Evolutionary conservation across 2,329 filamentous ascomycete genomes (phyloP).

Genomic region (Colletotrichum sp.): DNA sequence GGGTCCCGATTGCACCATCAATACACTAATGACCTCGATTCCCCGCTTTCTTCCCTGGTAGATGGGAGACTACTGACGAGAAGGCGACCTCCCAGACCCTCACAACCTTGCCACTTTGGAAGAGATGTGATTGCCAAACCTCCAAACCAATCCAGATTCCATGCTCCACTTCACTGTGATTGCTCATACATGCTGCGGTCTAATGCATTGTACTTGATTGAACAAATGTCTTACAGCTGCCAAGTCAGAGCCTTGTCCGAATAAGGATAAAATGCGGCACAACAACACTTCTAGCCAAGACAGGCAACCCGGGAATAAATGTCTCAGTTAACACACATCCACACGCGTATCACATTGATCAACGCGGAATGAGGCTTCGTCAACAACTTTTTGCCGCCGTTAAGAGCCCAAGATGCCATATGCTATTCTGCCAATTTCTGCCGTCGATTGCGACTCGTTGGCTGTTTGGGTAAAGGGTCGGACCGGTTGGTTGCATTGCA

Average conservation of each 20-base stretch:
- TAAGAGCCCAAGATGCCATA: background rate
- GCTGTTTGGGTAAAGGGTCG: background rate
- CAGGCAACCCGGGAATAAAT: background rate
- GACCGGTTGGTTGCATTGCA: background rate
- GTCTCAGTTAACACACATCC: background rate
- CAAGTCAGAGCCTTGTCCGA: background rate
- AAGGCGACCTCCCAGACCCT: fast-evolving
- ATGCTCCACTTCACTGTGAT: background rate
- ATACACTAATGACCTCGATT: no score
- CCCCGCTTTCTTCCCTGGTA: background rate
- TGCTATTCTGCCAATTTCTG: background rate
- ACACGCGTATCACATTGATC: background rate
- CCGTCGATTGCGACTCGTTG: background rate
- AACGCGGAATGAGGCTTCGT: background rate
- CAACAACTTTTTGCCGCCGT: background rate
- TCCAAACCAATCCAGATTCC: fast-evolving
- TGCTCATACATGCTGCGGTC: background rate
- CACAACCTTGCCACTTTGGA: fast-evolving
- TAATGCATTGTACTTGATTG: background rate
- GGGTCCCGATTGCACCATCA: fast-evolving
- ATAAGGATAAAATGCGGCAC: fast-evolving
- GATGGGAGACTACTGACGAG: fast-evolving
- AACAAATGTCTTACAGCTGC: background rate
- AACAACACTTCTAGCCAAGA: background rate
- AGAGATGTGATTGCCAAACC: fast-evolving